Evolutionary conservation across 176 grass and related monocot genomes (phyloP).

Genomic region (Rhipidocladum racemiflorum): DNA sequence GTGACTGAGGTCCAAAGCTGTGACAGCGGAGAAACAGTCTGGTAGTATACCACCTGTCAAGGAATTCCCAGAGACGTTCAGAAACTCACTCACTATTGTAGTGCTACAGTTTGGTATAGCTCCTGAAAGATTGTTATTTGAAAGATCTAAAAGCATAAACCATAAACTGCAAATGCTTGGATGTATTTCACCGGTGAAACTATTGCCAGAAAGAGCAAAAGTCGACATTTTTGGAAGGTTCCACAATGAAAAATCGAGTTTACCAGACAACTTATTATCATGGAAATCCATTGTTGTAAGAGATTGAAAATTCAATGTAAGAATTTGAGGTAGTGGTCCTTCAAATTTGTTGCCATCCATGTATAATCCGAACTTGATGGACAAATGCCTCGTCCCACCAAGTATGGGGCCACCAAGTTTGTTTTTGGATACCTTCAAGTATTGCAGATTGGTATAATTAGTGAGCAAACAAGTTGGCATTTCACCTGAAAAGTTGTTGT

Average conservation of each 20-base stretch:
- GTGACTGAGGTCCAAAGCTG: not conserved
- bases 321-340: not conserved
- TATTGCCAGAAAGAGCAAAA: not conserved
- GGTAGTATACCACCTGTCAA: not conserved
- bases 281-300: not conserved
- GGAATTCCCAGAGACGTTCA: constrained; percentile 19
- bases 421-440: constrained; percentile 23
- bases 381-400: not conserved
- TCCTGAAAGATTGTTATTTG: constrained; percentile 20
- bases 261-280: not conserved
- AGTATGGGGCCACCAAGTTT: not conserved
- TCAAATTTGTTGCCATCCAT: not conserved
- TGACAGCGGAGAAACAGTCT: not conserved
- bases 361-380: not conserved
- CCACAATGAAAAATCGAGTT: not conserved
- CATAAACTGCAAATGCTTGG: not conserved
- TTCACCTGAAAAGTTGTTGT: constrained; percentile 26
- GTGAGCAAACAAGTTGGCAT: not conserved
- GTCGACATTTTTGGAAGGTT: not conserved
- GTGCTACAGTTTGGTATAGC: not conserved
- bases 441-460: not conserved
- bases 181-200: constrained; percentile 11
- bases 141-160: not conserved
- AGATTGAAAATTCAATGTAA: too few relatives aligned
- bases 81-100: not conserved